These are phyloP conservation scores for Aspergillus pseudotamarii DNA, from an alignment of 2,329 filamentous ascomycete species.

Conservation along the genomic window DNA sequence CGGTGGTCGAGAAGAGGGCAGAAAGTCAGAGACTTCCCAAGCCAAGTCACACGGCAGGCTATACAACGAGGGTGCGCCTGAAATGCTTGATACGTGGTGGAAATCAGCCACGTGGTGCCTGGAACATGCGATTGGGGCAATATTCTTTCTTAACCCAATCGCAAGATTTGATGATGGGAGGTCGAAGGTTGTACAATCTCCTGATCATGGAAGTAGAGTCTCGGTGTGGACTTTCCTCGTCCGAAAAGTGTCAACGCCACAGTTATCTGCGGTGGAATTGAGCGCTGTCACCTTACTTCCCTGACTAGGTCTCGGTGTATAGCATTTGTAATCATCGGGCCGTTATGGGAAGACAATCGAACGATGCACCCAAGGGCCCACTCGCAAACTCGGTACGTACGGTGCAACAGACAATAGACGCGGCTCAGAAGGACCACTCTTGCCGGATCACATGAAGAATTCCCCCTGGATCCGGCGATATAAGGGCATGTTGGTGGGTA, in stretches of 20 bases:
- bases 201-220: not conserved
- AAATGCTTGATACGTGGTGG: not conserved
- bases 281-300: too few species aligned
- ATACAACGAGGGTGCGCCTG: not conserved
- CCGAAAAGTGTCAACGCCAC: not conserved
- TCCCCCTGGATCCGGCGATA: not conserved
- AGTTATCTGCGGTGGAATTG: not conserved
- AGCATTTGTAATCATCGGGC: not conserved
- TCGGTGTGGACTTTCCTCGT: not conserved
- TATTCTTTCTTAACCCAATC: not conserved
- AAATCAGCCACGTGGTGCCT: not conserved
- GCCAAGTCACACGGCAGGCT: not conserved
- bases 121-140: not conserved
- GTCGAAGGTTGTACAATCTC: not conserved
- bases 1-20: too few species aligned
- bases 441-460: not conserved
- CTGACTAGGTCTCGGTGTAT: not conserved
- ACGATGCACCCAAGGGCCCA: not conserved
- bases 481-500: not conserved
- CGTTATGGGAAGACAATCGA: not conserved
- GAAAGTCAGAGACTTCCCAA: not conserved
- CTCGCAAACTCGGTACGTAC: not conserved
- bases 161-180: not conserved
- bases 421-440: not conserved
- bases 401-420: not conserved